Conservation (phyloP, 2,329 filamentous ascomycete genomes). For the Aspergillus sp. region DNA sequence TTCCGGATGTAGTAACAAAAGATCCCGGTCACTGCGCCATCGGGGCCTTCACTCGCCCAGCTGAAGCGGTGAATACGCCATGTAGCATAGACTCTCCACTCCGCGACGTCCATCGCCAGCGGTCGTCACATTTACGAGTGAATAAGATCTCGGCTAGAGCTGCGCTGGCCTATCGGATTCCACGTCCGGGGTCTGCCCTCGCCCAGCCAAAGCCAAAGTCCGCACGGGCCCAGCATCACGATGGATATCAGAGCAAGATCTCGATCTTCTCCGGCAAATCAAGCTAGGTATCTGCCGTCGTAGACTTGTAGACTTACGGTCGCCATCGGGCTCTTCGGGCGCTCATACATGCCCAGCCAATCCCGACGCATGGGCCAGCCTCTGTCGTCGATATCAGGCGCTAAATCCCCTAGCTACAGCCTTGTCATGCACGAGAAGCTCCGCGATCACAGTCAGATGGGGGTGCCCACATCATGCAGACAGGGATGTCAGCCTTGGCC, state of each 20-base stretch:
- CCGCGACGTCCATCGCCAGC: neutral
- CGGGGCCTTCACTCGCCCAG: neutral
- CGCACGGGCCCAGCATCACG: neutral
- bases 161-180: neutral
- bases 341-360: neutral
- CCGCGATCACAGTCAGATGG: conserved; percentile 1
- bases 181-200: neutral
- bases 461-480: neutral
- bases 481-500: neutral
- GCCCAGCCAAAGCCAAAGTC: neutral
- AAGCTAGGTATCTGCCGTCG: neutral
- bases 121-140: neutral
- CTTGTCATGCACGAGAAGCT: conserved; percentile 2
- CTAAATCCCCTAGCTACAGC: neutral
- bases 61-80: conserved; percentile 4
- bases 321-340: neutral
- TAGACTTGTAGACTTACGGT: no score
- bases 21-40: neutral
- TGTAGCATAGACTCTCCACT: neutral
- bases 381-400: neutral
- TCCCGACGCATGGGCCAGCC: neutral
- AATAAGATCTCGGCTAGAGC: neutral
- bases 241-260: neutral
- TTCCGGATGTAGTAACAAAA: conserved; percentile 1
- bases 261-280: neutral